Percentiles rank a stretch among this genome's conserved stretches.
Conservation (phyloP, 2,329 filamentous ascomycete genomes). For the Pseudogymnoascus sp. region DNA sequence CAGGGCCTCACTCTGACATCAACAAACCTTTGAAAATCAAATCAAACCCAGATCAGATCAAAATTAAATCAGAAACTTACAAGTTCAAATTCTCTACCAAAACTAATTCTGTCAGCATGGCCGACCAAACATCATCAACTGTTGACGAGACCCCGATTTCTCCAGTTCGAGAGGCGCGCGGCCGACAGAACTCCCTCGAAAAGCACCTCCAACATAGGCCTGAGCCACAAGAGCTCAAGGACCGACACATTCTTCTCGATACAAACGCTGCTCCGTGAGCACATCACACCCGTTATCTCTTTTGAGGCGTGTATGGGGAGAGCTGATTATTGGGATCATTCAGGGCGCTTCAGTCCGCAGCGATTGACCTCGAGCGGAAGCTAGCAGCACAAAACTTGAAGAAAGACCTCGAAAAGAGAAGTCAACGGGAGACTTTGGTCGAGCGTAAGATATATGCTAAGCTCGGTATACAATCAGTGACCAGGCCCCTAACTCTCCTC, state of each 20-base stretch:
- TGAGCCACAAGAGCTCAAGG: conserved; percentile 56
- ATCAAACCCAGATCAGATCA: not conserved
- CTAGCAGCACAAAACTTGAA: conserved; percentile 54
- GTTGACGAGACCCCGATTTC: conserved; percentile 54
- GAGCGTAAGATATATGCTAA: conserved; percentile 52
- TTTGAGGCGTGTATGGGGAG: not conserved
- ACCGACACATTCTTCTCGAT: conserved; percentile 59
- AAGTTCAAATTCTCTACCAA: not conserved
- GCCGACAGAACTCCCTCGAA: conserved; percentile 62
- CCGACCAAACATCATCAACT: conserved; percentile 10
- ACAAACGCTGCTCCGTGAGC: conserved; percentile 59
- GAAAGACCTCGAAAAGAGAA: conserved; percentile 55
- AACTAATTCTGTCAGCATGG: conserved; percentile 4
- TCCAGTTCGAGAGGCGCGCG: conserved; percentile 40
- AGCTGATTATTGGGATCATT: conserved; percentile 8
- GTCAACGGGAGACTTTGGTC: conserved; percentile 66
- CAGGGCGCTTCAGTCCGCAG: conserved; percentile 54
- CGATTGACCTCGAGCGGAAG: conserved; percentile 58
- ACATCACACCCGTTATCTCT: not conserved
- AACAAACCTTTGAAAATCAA: not conserved
- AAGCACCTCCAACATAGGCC: conserved; percentile 66
- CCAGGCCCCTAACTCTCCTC: conserved; percentile 11
- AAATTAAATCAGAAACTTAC: not conserved
- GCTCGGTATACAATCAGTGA: not conserved
- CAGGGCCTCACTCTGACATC: conserved; percentile 6